Evolutionary conservation across 495 filamentous ascomycete species (phyloP).

Genomic region (Lichenothelia convexa): DNA sequence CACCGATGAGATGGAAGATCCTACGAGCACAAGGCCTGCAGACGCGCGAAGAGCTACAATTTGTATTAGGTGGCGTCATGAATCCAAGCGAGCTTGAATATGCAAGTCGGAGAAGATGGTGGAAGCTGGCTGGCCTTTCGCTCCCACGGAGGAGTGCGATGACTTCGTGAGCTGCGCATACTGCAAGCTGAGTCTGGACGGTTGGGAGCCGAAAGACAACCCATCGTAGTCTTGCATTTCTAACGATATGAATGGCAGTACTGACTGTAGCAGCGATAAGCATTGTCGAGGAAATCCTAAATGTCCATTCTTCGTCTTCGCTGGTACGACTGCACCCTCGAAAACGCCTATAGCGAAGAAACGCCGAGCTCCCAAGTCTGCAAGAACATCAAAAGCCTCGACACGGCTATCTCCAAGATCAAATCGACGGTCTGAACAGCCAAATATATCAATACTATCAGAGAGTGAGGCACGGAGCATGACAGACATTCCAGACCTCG

Average conservation of each 20-base stretch:
- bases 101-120: slow-evolving; percentile 84
- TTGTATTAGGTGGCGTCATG: slow-evolving; percentile 63
- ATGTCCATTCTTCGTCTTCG: slow-evolving; percentile 55
- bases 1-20: slow-evolving; percentile 43
- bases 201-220: slow-evolving; percentile 82
- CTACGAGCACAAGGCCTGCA: slow-evolving; percentile 44
- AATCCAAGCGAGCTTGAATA: slow-evolving; percentile 69
- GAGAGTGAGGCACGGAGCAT: too few relatives aligned
- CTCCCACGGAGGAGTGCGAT: slow-evolving; percentile 56
- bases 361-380: too few relatives aligned
- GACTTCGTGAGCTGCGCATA: slow-evolving; percentile 86
- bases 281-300: slow-evolving; percentile 59
- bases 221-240: slow-evolving; percentile 42
- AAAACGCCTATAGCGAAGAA: too few relatives aligned
- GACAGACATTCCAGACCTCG: too few relatives aligned
- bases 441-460: too few relatives aligned
- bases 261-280: slow-evolving; percentile 73
- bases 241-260: background rate
- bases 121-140: slow-evolving; percentile 84
- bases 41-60: slow-evolving; percentile 72
- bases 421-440: too few relatives aligned
- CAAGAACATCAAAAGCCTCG: too few relatives aligned
- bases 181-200: slow-evolving; percentile 68
- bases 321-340: slow-evolving; percentile 8
- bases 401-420: too few relatives aligned